phyloP scores from a whole-genome alignment of 140 eudicot genomes.

The Senecio squalidus region DNA sequence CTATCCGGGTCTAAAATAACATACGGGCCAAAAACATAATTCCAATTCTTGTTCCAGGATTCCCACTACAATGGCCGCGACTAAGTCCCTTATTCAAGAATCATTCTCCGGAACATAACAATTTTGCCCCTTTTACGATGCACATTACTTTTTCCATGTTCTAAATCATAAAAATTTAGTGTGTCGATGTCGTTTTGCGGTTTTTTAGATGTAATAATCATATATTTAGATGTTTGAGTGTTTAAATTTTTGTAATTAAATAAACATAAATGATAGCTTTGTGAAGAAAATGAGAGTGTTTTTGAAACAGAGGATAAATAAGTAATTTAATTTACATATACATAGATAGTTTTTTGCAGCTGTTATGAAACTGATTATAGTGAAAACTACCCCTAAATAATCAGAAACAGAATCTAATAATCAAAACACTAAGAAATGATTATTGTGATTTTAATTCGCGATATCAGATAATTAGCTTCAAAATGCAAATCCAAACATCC shows the following conservation, averaged over 20 bases:
- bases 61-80: too few relatives aligned
- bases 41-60: too few relatives aligned
- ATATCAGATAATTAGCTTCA: too few relatives aligned
- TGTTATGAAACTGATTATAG: too few relatives aligned
- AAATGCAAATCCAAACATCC: not conserved
- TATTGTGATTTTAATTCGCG: not conserved
- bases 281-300: not conserved
- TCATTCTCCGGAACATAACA: too few relatives aligned
- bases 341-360: too few relatives aligned
- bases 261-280: not conserved
- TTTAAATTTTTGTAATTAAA: not conserved
- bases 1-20: too few relatives aligned
- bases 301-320: not conserved
- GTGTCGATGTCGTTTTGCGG: not conserved
- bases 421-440: not conserved
- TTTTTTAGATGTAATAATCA: not conserved
- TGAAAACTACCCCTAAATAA: too few relatives aligned
- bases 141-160: too few relatives aligned
- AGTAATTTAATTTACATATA: not conserved
- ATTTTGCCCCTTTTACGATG: too few relatives aligned
- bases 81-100: too few relatives aligned
- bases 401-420: not conserved
- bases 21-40: too few relatives aligned
- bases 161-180: not conserved
- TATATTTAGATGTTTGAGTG: not conserved